Evolutionary conservation across 768 basidiomycete species (phyloP).

Genomic region (Cantharellus cinnabarinus): DNA sequence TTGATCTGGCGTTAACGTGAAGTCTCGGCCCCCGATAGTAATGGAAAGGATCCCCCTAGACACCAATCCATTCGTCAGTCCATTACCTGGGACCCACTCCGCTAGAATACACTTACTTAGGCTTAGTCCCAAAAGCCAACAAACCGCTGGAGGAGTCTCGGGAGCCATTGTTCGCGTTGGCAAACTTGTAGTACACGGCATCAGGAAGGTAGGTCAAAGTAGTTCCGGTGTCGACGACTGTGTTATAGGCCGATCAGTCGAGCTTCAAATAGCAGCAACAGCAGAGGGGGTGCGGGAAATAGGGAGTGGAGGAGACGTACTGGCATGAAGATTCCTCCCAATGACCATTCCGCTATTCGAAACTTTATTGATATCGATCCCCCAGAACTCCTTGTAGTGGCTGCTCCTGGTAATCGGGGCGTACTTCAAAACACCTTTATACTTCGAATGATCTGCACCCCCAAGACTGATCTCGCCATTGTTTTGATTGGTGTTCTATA

Average conservation of each 20-base stretch:
- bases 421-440: not conserved
- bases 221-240: not conserved
- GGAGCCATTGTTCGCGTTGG: not conserved
- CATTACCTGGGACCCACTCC: not conserved
- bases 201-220: not conserved
- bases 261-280: not conserved
- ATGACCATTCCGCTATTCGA: not conserved
- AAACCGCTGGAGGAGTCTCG: not conserved
- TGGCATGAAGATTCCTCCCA: not conserved
- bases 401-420: not conserved
- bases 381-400: not conserved
- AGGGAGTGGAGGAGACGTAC: not conserved
- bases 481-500: not conserved
- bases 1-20: not conserved
- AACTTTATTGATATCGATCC: not conserved
- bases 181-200: not conserved
- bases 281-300: not conserved
- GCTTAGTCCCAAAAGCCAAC: not conserved
- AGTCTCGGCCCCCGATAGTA: not conserved
- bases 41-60: not conserved
- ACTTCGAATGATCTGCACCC: not conserved
- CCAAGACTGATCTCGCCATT: conserved; percentile 1
- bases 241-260: not conserved
- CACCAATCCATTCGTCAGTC: not conserved
- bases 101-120: not conserved